Evolutionary conservation across 148 eudicot genomes (phyloP), one percentile per base, ranked within the genome.

Genomic region (Cornus suecica): DNA sequence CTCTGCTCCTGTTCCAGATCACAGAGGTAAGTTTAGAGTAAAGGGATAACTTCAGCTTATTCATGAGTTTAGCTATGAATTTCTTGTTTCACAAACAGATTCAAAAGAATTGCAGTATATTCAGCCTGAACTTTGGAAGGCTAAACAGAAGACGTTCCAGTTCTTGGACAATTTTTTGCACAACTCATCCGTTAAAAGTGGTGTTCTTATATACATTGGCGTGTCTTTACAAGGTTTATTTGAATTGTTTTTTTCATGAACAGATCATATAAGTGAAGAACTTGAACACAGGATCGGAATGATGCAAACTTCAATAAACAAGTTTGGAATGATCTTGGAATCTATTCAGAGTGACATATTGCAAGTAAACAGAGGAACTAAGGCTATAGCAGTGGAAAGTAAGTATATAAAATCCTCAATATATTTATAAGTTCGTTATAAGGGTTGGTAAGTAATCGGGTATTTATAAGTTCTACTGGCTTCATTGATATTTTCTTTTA

Each of bases 281-380:
- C 82, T 95, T 81, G 94, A 92, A 63, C 91, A 84, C 89, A 88
- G 86, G 78, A 82, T 92, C 79, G 84, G 88, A 58, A 78, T 81
- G 78, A 83, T 88, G 77, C 97, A 91, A 78, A 90, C 89, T 68
- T 85, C 94, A 68, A 71, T 95, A 67, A 92, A 86, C 86, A 91
- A 97, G 80, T 78, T 91, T 69, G 94, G 93, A 74, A 87, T 90
- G 90, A 87, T 89, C 74, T 69, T 95, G 86, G 94, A 95, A 77
- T 91, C 97, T 78, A 82, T 95, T 80, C 99, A 95, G 85, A 84
- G 88, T 73, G 99, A 95, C 75, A 73, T 93, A 75, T 91, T 95
- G 89, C 97, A 89, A 88, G 90, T 85, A 68, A 95, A 90, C 78
- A 91, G 87, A 84, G 96, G 97, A 74, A 89, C 91, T 75, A 95